Evolutionary conservation across 73 alveolate genomes (phyloP), one percentile per base, ranked within the genome.

Genomic region (Blepharisma japonicum): DNA sequence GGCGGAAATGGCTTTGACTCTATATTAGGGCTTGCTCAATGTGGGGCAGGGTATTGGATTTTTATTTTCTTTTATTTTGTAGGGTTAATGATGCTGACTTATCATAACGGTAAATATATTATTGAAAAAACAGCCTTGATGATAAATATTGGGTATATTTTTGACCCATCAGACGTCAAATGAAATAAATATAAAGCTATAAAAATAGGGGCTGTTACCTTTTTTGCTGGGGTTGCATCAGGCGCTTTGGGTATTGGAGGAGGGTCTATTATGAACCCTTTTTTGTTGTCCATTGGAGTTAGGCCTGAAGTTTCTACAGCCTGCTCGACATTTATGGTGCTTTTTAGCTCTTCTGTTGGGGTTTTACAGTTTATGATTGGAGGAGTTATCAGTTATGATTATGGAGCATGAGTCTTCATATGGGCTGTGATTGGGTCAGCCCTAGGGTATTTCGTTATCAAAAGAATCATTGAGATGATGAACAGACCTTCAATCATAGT

Each of bases 191-290:
- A 32, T 32, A 32, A 32, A 32, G 42, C 42, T 32, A 32, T 32
- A 32, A 32, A 32, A 32, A 32, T 32, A 32, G 42, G 42, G 42
- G 42, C 42, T 32, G 42, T 32, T 32, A 32, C 42, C 42, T 61
- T 61, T 25, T 25, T 87, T 54, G 87, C 92, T 21, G 94, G 94
- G 2, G 74, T 83, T 55, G 56, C 78, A 11, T 91, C 91, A 2
- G 94, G 91, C 4, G 68, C 77, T 7, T 77, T 87, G n/a, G 94
- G 94, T 47, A 83, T 87, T 23, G 94, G 94, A n/a, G 94, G 94
- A 4, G 94, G 91, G 9, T 88, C 82, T 23, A 87, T 87, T 56
- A 70, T 87, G 71, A 86, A 88, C 6, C 94, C 94, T 71, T 71
- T 83, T 45, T 55, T 87, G 56, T 72, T 87, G 68, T 79, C 71